A percentile compares a stretch with the other conserved stretches of the same genome.
Conservation (phyloP, 495 filamentous ascomycete genomes). For the Eremomyces bilateralis region DNA sequence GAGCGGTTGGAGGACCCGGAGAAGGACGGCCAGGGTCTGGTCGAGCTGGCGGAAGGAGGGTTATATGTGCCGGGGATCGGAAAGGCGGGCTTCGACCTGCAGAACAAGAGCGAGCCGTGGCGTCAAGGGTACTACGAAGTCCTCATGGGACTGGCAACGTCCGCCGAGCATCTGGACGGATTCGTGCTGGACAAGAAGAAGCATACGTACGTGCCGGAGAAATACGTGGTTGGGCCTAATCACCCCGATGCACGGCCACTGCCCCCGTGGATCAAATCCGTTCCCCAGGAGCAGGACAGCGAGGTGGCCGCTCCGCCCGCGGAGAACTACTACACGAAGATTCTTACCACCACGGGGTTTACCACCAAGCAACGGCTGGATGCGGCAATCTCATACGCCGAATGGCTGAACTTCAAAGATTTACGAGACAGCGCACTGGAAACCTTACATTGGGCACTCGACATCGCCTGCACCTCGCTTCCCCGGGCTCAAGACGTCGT, state of each 20-base stretch:
- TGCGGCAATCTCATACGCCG: constrained; percentile 59
- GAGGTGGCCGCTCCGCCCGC: constrained; percentile 39
- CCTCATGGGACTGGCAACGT: constrained; percentile 50
- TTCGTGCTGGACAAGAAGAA: constrained; percentile 24
- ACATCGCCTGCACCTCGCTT: constrained; percentile 36
- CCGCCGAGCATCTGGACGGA: constrained; percentile 60
- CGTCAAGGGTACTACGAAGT: constrained; percentile 60
- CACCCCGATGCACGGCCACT: constrained; percentile 61
- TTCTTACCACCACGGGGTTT: constrained; percentile 58
- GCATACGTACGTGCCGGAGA: constrained; percentile 6
- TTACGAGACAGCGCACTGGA: constrained; percentile 35
- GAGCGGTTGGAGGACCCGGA: constrained; percentile 26
- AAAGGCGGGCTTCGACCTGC: constrained; percentile 43
- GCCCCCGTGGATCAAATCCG: constrained; percentile 24
- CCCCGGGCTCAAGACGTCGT: constrained; percentile 23
- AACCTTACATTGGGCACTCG: constrained; percentile 50
- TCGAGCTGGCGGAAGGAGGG: constrained; percentile 30
- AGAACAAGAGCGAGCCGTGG: constrained; percentile 58
- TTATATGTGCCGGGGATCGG: constrained; percentile 32
- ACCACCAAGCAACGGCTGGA: constrained; percentile 49
- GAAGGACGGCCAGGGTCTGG: constrained; percentile 43
- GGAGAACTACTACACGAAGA: constrained; percentile 51
- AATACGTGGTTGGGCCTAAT: constrained; percentile 55
- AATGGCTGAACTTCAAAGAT: constrained; percentile 62
- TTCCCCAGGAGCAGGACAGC: constrained; percentile 52